Base-by-base conservation (phyloP, 2,329 filamentous ascomycete species). In the Apiospora hydei region DNA sequence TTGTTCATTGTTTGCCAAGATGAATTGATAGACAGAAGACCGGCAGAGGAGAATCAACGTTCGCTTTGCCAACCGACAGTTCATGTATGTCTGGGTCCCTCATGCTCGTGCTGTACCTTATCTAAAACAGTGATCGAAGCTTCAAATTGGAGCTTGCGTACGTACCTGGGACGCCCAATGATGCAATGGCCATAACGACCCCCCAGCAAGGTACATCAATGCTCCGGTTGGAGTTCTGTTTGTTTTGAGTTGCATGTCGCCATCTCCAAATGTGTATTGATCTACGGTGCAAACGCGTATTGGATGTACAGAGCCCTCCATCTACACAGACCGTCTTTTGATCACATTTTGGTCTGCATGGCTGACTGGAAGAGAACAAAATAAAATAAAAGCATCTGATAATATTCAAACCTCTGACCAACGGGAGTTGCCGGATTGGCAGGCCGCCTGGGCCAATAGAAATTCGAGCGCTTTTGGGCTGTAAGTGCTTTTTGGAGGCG, bases 121-220 rank as follows among this genome's bases (percentile, higher is more conserved):
- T 41, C 57, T 41, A n/a, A 41, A 64, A 64, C 57, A 41, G n/a
- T 30, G 18, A 64, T 64, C 57, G 57, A 41, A 64, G 34, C 57
- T 41, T 64, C 57, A 14, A 30, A 41, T 64, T 41, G 34, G 57
- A 64, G 57, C 57, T 64, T 41, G 34, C 21, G 57, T 24, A 41
- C 57, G 57, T 24, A 41, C 57, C 34, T 64, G 10, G 57, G 34
- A 64, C 18, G 57, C 18, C 57, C 57, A 41, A 64, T 64, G 57
- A 64, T 64, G 57, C 57, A 64, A 64, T 64, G 13, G n/a, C 11
- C 1, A 24, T 13, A 13, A 26, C 11, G 24, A 49, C 21, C 21
- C 21, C 46, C 18, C 21, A 49, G 21, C n/a, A 49, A 49, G 46
- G 46, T 49, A 49, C 46, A 49, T 49, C 46, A 49, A n/a, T 49